phyloP scores from a whole-genome alignment of 83 land plant genomes.

The Picea engelmannii region DNA sequence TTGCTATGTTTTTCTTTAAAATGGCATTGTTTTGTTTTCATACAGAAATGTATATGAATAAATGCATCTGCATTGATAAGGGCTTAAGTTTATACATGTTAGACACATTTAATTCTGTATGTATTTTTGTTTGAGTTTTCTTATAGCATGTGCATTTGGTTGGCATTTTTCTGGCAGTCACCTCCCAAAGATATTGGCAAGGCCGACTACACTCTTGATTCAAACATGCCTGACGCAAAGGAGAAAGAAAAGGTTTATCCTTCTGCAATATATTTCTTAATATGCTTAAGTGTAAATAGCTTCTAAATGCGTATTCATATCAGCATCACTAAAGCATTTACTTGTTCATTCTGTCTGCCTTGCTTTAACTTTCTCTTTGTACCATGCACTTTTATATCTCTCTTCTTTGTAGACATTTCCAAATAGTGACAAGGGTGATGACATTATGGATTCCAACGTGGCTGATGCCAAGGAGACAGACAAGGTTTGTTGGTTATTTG shows the following conservation, averaged over 20 bases:
- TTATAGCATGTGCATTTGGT: too few species aligned
- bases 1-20: too few species aligned
- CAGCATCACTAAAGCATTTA: background rate
- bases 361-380: background rate
- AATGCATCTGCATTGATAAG: too few species aligned
- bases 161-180: background rate
- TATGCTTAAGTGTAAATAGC: background rate
- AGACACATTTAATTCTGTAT: too few species aligned
- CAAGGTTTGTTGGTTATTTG: slow-evolving; percentile 2
- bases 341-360: background rate
- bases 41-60: too few species aligned
- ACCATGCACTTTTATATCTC: background rate
- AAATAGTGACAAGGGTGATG: background rate
- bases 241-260: background rate
- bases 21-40: too few species aligned
- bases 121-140: too few species aligned
- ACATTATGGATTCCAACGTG: background rate
- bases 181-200: background rate
- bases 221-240: background rate
- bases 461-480: background rate
- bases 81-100: too few species aligned
- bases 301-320: background rate
- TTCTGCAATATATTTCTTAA: background rate
- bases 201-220: background rate
- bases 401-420: background rate